phyloP scores from a whole-genome alignment of 257 asterid genomes.

The Lycium ferocissimum region DNA sequence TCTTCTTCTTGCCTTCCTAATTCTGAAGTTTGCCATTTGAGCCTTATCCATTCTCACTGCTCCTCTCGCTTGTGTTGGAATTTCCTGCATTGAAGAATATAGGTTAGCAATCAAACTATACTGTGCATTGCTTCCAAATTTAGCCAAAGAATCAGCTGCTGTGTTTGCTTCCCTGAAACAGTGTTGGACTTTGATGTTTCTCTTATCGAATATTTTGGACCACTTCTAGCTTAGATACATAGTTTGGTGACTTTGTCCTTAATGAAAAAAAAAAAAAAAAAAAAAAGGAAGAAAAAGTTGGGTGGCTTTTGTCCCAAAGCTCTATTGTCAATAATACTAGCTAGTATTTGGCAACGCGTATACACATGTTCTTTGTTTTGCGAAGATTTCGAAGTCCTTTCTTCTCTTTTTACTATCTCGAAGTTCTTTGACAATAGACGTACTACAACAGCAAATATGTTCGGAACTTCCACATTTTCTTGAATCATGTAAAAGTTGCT shows the following conservation, averaged over 20 bases:
- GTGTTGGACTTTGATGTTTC: no score
- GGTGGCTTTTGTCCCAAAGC: background rate
- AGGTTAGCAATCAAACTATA: no score
- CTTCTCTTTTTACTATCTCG: background rate
- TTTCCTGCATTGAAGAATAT: no score
- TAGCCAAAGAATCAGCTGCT: no score
- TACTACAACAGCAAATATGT: background rate
- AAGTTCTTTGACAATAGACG: background rate
- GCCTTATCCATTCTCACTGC: no score
- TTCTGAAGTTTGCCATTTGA: no score
- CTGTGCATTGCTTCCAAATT: no score
- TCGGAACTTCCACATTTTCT: background rate
- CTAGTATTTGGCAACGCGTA: background rate
- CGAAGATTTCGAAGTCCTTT: conserved; percentile 1
- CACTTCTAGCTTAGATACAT: background rate
- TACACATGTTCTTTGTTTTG: background rate
- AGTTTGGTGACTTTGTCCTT: background rate
- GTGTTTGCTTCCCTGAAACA: no score
- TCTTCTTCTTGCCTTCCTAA: no score
- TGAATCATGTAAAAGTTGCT: background rate
- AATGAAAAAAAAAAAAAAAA: no score
- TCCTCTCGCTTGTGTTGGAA: no score
- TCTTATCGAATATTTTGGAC: background rate
- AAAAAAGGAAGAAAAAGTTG: no score
- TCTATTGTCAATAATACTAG: background rate